These are phyloP conservation scores for Aspergillus carlsbadensis DNA, from an alignment of 495 filamentous ascomycete species.

Conservation along the genomic window DNA sequence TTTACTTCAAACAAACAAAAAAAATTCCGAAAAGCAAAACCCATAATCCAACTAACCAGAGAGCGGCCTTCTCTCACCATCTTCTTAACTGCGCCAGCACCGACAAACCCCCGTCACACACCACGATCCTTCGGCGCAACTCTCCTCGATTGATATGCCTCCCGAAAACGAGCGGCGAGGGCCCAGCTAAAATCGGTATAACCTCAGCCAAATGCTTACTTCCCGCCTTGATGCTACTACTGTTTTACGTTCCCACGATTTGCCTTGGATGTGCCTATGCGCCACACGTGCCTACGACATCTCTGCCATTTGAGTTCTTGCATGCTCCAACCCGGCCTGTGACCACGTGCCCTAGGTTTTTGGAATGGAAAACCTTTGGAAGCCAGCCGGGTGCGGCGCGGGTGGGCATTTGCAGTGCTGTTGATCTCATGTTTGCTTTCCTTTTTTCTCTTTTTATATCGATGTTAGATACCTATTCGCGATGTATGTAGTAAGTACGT, in stretches of 20 bases:
- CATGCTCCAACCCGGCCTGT: neutral
- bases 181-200: no score
- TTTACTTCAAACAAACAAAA: neutral
- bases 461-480: constrained; percentile 41
- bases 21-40: constrained; percentile 2
- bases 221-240: neutral
- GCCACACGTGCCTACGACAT: constrained; percentile 16
- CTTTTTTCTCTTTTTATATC: constrained; percentile 3
- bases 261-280: constrained; percentile 15
- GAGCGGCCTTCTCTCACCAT: neutral
- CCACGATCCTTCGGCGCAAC: constrained; percentile 6
- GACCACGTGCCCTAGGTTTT: neutral
- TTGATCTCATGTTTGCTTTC: constrained; percentile 21
- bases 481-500: constrained; percentile 27
- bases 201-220: neutral
- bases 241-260: constrained; percentile 16
- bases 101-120: neutral
- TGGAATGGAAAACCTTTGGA: neutral
- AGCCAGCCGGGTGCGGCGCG: no score
- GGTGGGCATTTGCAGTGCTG: constrained; percentile 32
- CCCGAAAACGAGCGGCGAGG: no score
- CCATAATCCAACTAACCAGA: neutral
- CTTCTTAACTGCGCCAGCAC: neutral
- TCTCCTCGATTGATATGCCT: constrained; percentile 7
- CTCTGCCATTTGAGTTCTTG: constrained; percentile 20